Evolutionary conservation across 106 monocot genomes (phyloP).

Genomic region (Dioscorea alata): DNA sequence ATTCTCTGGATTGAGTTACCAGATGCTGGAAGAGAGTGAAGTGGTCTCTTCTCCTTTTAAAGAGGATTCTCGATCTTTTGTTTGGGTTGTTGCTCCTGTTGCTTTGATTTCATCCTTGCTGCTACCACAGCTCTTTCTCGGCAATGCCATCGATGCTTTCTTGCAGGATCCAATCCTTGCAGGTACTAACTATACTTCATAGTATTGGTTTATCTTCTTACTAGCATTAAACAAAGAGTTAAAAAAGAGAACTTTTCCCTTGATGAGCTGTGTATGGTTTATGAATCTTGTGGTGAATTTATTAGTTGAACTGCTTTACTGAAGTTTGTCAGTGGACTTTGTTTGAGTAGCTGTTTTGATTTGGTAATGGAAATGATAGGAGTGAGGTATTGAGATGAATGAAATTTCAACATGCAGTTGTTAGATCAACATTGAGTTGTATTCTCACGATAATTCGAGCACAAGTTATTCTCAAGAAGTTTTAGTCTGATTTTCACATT

Average conservation of each 20-base stretch:
- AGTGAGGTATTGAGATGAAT: too few species aligned
- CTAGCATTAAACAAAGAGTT: too few species aligned
- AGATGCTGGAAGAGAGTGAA: conserved; percentile 33
- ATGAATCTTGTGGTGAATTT: background rate
- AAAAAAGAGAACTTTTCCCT: too few species aligned
- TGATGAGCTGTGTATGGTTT: background rate
- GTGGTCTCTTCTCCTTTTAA: conserved; percentile 50
- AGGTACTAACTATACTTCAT: conserved; percentile 19
- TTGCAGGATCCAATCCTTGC: conserved; percentile 40
- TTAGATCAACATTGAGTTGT: too few species aligned
- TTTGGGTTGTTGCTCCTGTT: conserved; percentile 50
- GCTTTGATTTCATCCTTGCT: conserved; percentile 54
- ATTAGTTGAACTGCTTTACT: background rate
- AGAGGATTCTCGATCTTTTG: conserved; percentile 41
- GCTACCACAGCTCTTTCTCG: conserved; percentile 54
- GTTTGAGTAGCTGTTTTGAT: background rate
- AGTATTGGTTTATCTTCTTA: too few species aligned
- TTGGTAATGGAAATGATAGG: background rate
- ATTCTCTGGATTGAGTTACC: conserved; percentile 43
- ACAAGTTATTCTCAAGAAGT: too few species aligned
- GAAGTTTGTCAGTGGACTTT: background rate
- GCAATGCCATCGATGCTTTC: conserved; percentile 28
- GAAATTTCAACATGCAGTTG: too few species aligned
- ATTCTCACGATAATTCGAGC: too few species aligned
- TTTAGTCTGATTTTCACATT: too few species aligned